Percentiles rank a stretch among this genome's conserved stretches.
phyloP scores from a whole-genome alignment of 176 grass and related monocot genomes.

The Cenchrus americanus region DNA sequence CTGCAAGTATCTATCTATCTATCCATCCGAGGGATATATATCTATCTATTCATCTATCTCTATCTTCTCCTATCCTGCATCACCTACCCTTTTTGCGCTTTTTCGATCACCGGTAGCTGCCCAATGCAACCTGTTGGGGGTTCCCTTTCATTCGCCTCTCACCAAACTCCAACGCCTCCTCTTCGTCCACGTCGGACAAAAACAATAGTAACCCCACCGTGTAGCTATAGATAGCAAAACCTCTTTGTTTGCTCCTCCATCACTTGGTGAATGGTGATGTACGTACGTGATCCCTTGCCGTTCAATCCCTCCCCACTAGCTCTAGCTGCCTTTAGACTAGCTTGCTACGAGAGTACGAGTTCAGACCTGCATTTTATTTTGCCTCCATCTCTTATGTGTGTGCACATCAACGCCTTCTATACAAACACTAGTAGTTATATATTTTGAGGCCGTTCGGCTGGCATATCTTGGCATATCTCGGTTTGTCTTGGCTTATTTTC shows the following conservation, averaged over 20 bases:
- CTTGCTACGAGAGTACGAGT: not conserved
- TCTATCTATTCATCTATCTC: constrained; percentile 24
- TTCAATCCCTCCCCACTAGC: constrained; percentile 32
- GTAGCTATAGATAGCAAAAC: not conserved
- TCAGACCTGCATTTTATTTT: not conserved
- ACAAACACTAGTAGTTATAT: not conserved
- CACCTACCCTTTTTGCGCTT: constrained; percentile 32
- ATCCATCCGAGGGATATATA: not conserved
- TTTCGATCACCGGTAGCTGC: not conserved
- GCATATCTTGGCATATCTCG: too few relatives aligned
- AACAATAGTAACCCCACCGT: not conserved
- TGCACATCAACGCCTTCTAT: too few relatives aligned
- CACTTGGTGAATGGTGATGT: not conserved
- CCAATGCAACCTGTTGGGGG: constrained; percentile 41
- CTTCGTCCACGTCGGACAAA: constrained; percentile 30
- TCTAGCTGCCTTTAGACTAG: not conserved
- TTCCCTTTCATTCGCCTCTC: constrained; percentile 58
- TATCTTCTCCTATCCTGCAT: constrained; percentile 18
- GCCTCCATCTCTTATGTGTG: too few relatives aligned
- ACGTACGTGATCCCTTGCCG: constrained; percentile 3
- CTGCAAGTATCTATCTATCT: constrained; percentile 44
- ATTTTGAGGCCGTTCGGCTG: too few relatives aligned
- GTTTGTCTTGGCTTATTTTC: too few relatives aligned
- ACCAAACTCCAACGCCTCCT: constrained; percentile 50
- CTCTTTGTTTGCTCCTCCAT: not conserved